These are phyloP conservation scores for Wallacemonas rigidus DNA, from an alignment of 208 protist species.

Conservation along the genomic window DNA sequence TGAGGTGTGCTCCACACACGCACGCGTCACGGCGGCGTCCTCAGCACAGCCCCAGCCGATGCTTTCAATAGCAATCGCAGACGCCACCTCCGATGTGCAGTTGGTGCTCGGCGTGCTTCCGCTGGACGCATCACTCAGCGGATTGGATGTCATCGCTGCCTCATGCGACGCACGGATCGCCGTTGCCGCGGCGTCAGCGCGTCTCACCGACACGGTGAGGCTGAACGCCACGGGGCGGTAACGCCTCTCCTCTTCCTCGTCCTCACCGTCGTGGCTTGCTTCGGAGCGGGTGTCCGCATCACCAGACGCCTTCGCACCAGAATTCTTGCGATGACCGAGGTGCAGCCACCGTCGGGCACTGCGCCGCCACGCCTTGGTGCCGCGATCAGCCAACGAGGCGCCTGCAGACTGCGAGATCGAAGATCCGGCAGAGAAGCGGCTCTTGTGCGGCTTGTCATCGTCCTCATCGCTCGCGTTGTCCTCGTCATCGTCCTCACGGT, in stretches of 20 bases:
- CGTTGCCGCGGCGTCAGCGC: neutral
- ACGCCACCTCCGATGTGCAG: neutral
- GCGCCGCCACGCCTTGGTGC: conserved; percentile 7
- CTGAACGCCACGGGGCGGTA: conserved; percentile 30
- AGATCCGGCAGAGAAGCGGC: neutral
- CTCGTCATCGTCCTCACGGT: neutral
- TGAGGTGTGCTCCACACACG: conserved; percentile 9
- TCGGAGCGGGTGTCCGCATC: neutral
- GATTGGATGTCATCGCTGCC: too few relatives aligned
- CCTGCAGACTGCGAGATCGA: neutral
- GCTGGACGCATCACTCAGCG: neutral
- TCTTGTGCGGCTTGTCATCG: neutral
- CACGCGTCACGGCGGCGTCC: conserved; percentile 9
- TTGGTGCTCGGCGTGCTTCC: neutral
- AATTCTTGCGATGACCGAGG: conserved; percentile 5
- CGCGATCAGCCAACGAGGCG: neutral
- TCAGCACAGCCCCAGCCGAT: conserved; percentile 28
- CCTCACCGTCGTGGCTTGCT: neutral
- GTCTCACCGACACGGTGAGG: conserved; percentile 16
- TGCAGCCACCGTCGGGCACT: conserved; percentile 11
- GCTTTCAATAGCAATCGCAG: conserved; percentile 27
- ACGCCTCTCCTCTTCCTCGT: neutral
- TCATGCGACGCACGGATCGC: neutral
- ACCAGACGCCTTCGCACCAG: neutral
- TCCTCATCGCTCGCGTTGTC: conserved; percentile 12